phyloP scores from a whole-genome alignment of 805 yeast species.

The Metschnikowia borealis region DNA sequence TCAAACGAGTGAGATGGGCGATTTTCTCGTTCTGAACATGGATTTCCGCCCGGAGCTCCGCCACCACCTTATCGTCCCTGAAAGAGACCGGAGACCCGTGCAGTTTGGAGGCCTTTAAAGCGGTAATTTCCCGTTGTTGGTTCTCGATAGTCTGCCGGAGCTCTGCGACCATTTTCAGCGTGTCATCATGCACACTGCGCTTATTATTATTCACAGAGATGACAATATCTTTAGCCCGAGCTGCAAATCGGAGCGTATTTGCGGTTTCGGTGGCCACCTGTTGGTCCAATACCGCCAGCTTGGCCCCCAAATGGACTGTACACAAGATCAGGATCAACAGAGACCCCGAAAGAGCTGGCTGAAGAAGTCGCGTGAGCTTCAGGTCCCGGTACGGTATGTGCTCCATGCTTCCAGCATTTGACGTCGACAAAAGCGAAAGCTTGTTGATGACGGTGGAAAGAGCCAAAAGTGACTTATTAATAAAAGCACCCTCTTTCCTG shows the following conservation, averaged over 20 bases:
- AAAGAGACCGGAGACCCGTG: not conserved
- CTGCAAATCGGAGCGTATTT: constrained; percentile 87
- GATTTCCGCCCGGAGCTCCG: constrained; percentile 56
- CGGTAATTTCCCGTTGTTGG: constrained; percentile 51
- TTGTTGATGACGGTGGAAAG: constrained; percentile 90
- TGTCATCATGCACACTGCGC: constrained; percentile 29
- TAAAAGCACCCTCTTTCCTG: constrained; percentile 89
- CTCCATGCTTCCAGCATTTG: constrained; percentile 27
- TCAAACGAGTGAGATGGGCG: constrained; percentile 63
- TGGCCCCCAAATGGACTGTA: constrained; percentile 66
- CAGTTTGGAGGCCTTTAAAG: constrained; percentile 21
- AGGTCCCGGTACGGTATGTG: constrained; percentile 95
- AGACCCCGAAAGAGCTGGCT: constrained; percentile 87
- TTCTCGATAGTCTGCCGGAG: constrained; percentile 57
- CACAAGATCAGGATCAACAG: constrained; percentile 82
- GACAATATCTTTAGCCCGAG: constrained; percentile 83
- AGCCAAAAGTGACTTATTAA: constrained; percentile 86
- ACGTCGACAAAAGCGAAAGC: constrained; percentile 42
- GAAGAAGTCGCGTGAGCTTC: constrained; percentile 81
- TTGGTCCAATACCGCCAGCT: constrained; percentile 23
- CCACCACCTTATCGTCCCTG: not conserved
- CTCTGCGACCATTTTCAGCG: constrained; percentile 48
- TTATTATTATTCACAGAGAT: constrained; percentile 60
- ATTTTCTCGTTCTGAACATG: constrained; percentile 59
- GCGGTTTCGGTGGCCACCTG: constrained; percentile 69